A percentile compares a stretch with the other conserved stretches of the same genome.
Conservation (phyloP, 192 early-diverging fungal species). For the Umbelopsis vinacea region DNA sequence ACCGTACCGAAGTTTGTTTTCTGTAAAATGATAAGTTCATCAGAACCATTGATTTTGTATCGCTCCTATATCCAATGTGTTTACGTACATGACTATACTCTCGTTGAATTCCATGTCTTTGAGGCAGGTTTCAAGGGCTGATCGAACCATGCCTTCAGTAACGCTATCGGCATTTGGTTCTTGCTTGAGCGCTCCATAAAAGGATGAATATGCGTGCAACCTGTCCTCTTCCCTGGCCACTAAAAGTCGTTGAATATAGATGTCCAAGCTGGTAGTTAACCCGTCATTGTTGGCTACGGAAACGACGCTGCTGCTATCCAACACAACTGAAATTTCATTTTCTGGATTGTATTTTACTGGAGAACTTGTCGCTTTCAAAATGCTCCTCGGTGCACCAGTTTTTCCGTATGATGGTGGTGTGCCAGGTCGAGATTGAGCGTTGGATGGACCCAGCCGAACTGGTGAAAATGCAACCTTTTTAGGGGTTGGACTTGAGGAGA, state of each 20-base stretch:
- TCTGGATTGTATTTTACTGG: conserved; percentile 1
- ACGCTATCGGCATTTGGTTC: neutral
- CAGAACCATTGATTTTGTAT: neutral
- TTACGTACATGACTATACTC: conserved; percentile 1
- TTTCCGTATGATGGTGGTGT: neutral
- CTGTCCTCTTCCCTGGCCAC: neutral
- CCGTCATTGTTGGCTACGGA: neutral
- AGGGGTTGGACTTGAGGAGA: neutral
- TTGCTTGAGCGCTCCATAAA: neutral
- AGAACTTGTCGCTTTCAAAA: neutral
- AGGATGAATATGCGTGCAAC: neutral
- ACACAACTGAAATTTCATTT: neutral
- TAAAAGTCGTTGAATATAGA: conserved; percentile 1
- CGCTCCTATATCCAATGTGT: neutral
- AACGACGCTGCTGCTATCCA: neutral
- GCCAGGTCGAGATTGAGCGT: neutral
- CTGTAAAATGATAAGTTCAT: neutral
- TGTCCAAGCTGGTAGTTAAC: neutral
- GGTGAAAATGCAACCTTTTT: conserved; percentile 20
- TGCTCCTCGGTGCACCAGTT: neutral
- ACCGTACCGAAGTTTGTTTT: conserved; percentile 11
- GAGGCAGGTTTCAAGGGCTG: neutral
- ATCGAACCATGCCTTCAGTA: neutral
- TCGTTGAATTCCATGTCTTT: conserved; percentile 5
- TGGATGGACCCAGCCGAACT: neutral